Percentiles rank a stretch among this genome's conserved stretches.
These are phyloP conservation scores for Ophidiomyces ophidiicola DNA, from an alignment of 2,329 filamentous ascomycete species.

Conservation along the genomic window DNA sequence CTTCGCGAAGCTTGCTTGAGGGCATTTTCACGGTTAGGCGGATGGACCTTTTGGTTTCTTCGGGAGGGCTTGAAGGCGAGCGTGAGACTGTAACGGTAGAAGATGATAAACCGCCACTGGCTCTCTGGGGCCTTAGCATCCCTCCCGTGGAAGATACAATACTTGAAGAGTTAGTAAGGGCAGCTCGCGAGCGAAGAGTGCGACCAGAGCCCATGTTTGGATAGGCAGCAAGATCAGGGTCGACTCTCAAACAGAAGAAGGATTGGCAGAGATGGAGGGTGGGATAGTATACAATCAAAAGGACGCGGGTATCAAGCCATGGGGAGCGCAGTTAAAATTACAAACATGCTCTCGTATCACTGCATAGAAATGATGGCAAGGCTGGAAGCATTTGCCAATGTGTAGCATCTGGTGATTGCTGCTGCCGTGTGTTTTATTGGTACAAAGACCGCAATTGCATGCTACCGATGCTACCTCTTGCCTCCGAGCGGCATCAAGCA, in stretches of 20 bases:
- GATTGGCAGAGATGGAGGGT: too few relatives aligned
- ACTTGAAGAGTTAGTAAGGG: conserved; percentile 21
- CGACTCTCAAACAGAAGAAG: too few relatives aligned
- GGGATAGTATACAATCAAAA: too few relatives aligned
- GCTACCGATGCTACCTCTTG: conserved; percentile 11
- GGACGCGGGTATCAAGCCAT: too few relatives aligned
- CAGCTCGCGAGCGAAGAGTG: conserved; percentile 28
- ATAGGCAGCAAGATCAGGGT: too few relatives aligned
- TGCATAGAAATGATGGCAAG: not conserved
- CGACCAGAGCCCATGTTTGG: conserved; percentile 28
- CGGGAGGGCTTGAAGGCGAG: conserved; percentile 25
- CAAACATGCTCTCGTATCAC: not conserved
- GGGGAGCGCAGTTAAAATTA: not conserved
- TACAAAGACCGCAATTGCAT: conserved; percentile 12
- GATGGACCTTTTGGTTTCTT: conserved; percentile 32
- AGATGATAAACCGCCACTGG: conserved; percentile 23
- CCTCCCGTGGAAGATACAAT: conserved; percentile 24
- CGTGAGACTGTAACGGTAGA: conserved; percentile 29
- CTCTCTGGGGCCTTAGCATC: conserved; percentile 27
- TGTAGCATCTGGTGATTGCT: too few relatives aligned
- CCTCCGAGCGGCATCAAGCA: conserved; percentile 6
- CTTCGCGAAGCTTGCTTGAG: conserved; percentile 39
- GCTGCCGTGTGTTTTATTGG: conserved; percentile 15
- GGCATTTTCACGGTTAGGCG: conserved; percentile 40
- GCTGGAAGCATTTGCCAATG: conserved; percentile 6